Percentiles rank a stretch among this genome's conserved stretches.
Evolutionary conservation across 2,329 filamentous ascomycete genomes (phyloP).

Genomic region (Emmonsiellopsis sp.): DNA sequence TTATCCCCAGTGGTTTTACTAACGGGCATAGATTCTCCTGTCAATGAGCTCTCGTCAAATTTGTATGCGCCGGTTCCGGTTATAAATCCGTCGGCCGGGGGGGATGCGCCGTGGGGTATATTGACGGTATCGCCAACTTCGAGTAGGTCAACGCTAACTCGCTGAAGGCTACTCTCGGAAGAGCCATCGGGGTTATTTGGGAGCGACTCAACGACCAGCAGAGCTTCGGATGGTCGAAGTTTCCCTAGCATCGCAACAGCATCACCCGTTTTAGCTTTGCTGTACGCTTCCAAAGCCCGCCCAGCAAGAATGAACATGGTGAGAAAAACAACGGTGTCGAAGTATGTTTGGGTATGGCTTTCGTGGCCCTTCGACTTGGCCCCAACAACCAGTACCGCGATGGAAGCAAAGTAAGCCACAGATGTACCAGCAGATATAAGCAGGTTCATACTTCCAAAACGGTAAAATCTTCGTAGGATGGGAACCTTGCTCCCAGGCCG

Average conservation of each 20-base stretch:
- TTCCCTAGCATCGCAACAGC: conserved; percentile 72
- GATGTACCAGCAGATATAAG: conserved; percentile 81
- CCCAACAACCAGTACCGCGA: conserved; percentile 64
- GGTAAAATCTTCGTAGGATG: conserved; percentile 65
- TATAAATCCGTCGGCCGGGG: conserved; percentile 69
- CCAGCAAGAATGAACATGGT: conserved; percentile 74
- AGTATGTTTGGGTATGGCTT: conserved; percentile 57
- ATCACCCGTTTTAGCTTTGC: conserved; percentile 81
- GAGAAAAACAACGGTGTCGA: conserved; percentile 86
- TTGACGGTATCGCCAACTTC: conserved; percentile 66
- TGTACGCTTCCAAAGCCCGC: conserved; percentile 62
- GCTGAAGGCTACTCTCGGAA: conserved; percentile 20
- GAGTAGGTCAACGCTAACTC: conserved; percentile 57
- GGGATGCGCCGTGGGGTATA: conserved; percentile 69
- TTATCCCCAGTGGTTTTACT: conserved; percentile 32
- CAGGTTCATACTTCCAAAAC: conserved; percentile 97
- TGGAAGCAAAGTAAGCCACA: conserved; percentile 76
- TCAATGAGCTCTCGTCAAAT: conserved; percentile 88
- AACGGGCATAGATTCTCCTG: conserved; percentile 44
- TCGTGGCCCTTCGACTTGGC: conserved; percentile 29
- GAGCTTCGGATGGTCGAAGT: conserved; percentile 65
- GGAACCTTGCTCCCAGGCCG: conserved; percentile 63
- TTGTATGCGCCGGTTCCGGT: conserved; percentile 46
- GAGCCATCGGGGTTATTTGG: conserved; percentile 3
- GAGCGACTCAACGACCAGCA: conserved; percentile 43